Percentiles rank a stretch among this genome's conserved stretches.
Conservation (phyloP, 192 early-diverging fungal genomes). For the Gonapodya prolifera region DNA sequence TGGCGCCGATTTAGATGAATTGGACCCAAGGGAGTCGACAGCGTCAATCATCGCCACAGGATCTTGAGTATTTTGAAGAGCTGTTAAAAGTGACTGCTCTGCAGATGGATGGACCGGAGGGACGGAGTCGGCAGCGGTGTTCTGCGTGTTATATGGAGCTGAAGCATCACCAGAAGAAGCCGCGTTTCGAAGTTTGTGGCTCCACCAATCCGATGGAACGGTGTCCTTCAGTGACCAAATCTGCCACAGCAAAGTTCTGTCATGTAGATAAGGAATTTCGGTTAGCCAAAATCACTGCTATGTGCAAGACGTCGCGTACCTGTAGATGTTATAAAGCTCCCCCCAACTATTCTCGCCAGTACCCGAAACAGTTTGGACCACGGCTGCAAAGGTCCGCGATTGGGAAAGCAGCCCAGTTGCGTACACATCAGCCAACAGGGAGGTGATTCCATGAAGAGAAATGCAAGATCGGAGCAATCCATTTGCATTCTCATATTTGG, state of each 20-base stretch:
- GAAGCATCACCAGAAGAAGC: neutral
- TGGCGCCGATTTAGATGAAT: too few species aligned
- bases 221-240: constrained; percentile 36
- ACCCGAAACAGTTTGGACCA: constrained; percentile 49
- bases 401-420: constrained; percentile 51
- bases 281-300: neutral
- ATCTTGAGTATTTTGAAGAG: neutral
- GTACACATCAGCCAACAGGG: constrained; percentile 58
- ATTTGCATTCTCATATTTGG: constrained; percentile 28
- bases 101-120: neutral
- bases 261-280: neutral
- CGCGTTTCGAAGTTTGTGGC: neutral
- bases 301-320: constrained; percentile 19
- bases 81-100: neutral
- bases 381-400: constrained; percentile 39
- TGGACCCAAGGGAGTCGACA: too few species aligned
- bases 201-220: constrained; percentile 26
- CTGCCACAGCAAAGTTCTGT: constrained; percentile 49
- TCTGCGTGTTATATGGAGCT: neutral
- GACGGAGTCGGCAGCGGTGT: neutral
- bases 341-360: constrained; percentile 33
- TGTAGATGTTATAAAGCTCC: constrained; percentile 44
- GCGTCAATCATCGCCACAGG: neutral
- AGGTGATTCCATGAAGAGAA: constrained; percentile 42
- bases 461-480: constrained; percentile 39